Conservation (phyloP, 2,329 filamentous ascomycete species). For the Teratosphaeria destructans region DNA sequence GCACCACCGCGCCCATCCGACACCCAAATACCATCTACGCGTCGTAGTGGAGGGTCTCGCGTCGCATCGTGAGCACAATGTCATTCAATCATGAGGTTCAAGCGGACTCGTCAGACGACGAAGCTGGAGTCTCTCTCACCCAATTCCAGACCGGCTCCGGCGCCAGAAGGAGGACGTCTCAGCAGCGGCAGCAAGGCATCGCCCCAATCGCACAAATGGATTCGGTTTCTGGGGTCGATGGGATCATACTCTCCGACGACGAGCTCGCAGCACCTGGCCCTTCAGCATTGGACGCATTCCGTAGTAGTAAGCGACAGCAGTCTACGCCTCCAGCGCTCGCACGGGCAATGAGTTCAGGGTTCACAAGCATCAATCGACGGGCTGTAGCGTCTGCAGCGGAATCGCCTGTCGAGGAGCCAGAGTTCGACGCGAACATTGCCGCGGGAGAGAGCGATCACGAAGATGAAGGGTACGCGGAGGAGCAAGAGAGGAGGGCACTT, state of each 20-base stretch:
- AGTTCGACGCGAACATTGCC: neutral
- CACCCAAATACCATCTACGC: neutral
- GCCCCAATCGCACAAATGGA: slow-evolving; percentile 14
- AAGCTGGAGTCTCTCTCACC: slow-evolving; percentile 11
- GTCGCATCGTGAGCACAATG: slow-evolving; percentile 8
- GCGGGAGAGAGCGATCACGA: neutral
- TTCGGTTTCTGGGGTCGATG: slow-evolving; percentile 3
- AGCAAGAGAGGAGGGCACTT: neutral
- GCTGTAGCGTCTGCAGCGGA: neutral
- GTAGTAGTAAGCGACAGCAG: slow-evolving; percentile 1
- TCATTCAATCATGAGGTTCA: slow-evolving; percentile 17
- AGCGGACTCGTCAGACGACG: slow-evolving; percentile 21
- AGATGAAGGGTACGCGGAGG: neutral
- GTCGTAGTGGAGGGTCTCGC: neutral
- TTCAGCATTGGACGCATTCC: slow-evolving; percentile 1
- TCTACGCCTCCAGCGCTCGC: neutral
- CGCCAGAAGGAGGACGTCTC: neutral
- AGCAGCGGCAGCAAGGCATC: slow-evolving; percentile 7
- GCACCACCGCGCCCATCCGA: neutral
- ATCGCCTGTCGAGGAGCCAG: neutral
- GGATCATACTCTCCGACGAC: slow-evolving; percentile 3
- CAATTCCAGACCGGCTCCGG: neutral
- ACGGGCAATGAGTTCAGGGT: neutral
- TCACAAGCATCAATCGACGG: slow-evolving; percentile 6
- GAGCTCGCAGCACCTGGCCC: slow-evolving; percentile 5